These are phyloP conservation scores for Sarocladiaceae sp. DNA, from an alignment of 2,329 filamentous ascomycete genomes.

Conservation along the genomic window DNA sequence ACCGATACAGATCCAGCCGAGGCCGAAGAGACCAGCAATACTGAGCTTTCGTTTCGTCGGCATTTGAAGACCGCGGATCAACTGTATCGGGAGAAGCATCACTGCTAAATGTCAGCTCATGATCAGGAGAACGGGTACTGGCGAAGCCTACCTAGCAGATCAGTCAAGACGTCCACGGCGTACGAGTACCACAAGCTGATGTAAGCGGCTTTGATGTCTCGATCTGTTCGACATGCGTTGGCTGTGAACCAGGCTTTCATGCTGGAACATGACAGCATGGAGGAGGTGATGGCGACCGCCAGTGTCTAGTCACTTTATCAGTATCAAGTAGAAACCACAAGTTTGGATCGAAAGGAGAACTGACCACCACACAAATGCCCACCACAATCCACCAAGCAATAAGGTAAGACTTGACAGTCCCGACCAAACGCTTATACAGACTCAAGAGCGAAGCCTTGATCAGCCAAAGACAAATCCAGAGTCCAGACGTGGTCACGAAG, in stretches of 20 bases:
- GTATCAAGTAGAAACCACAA: neutral
- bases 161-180: slow-evolving; percentile 14
- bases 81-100: slow-evolving; percentile 13
- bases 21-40: slow-evolving; percentile 14
- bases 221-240: slow-evolving; percentile 12
- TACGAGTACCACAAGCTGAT: slow-evolving; percentile 16
- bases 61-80: slow-evolving; percentile 14
- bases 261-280: slow-evolving; percentile 15
- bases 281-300: slow-evolving; percentile 13
- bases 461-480: slow-evolving; percentile 15
- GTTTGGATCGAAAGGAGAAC: neutral
- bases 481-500: slow-evolving; percentile 13
- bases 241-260: slow-evolving; percentile 15
- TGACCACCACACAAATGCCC: slow-evolving; percentile 12
- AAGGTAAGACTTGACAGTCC: slow-evolving; percentile 9
- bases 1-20: slow-evolving; percentile 15
- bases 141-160: slow-evolving; percentile 14
- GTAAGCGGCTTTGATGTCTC: slow-evolving; percentile 13
- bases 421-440: slow-evolving; percentile 13
- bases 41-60: slow-evolving; percentile 13
- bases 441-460: slow-evolving; percentile 13
- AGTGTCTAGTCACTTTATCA: slow-evolving; percentile 10
- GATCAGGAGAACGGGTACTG: too few relatives aligned
- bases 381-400: slow-evolving; percentile 15
- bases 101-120: slow-evolving; percentile 10